Base-by-base conservation (phyloP, 192 early-diverging fungal genomes). In the Paraglomus brasilianum region DNA sequence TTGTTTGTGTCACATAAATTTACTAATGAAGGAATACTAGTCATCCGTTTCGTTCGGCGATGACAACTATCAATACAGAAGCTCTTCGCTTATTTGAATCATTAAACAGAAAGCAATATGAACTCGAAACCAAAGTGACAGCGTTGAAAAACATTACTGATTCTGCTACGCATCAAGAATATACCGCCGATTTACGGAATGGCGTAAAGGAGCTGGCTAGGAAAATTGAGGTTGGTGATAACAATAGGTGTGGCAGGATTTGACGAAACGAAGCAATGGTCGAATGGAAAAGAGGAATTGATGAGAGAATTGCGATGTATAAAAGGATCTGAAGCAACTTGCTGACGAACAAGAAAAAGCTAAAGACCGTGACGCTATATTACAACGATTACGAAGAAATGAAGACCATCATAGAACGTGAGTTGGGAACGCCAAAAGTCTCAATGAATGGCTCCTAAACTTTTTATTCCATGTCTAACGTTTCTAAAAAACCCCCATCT, bases 271-370 rank as follows among this genome's bases (percentile, higher is more conserved):
- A n/a, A n/a, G n/a, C n/a, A n/a, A n/a, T n/a, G n/a, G n/a, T n/a
- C n/a, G n/a, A n/a, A n/a, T n/a, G n/a, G n/a, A n/a, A n/a, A n/a
- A n/a, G n/a, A n/a, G n/a, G n/a, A n/a, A n/a, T n/a, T n/a, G n/a
- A n/a, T n/a, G n/a, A n/a, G n/a, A n/a, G n/a, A n/a, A n/a, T n/a
- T n/a, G n/a, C n/a, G 30, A 53, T 42, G 19, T 53, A 51, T 5
- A 42, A 44, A 47, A 69, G 67, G 22, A 44, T 36, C 8, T 69
- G 13, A 69, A 69, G 21, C 43, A 44, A 30, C 22, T 24, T 39
- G 67, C 67, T 4, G 67, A 69, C 19, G 67, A 69, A 69, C 67
- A 69, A 46, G 67, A 69, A 24, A 30, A 21, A 5, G 67, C 55
- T 19, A 69, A 69, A 69, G 53, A 69, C 8, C 42, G 39, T n/a